A percentile compares a stretch with the other conserved stretches of the same genome.
phyloP scores from a whole-genome alignment of 202 grass and related monocot species.

The Elaeis oleifera region DNA sequence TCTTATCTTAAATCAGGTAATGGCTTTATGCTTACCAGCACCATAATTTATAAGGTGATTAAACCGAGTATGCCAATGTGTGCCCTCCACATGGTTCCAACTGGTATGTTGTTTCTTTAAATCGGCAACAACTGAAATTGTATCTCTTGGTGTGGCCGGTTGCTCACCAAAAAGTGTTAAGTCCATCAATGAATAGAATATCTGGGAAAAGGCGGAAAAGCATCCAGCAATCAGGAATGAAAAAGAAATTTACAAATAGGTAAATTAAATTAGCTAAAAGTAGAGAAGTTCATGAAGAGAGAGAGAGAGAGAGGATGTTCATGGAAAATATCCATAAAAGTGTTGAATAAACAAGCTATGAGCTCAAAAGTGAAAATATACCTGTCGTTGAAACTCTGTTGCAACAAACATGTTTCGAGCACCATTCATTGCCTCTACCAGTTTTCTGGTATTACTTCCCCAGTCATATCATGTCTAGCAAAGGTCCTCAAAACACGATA shows the following conservation, averaged over 20 bases:
- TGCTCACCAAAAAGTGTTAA: constrained; percentile 82
- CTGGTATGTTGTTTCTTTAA: constrained; percentile 73
- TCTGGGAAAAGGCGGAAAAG: constrained; percentile 29
- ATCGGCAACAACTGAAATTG: constrained; percentile 62
- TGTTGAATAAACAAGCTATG: too few species aligned
- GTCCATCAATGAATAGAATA: constrained; percentile 94
- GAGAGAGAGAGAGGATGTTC: too few species aligned
- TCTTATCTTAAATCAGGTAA: neutral
- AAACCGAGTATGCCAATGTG: constrained; percentile 78
- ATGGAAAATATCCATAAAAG: too few species aligned
- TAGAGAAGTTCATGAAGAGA: neutral
- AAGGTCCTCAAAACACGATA: constrained; percentile 83
- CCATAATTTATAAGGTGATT: constrained; percentile 88
- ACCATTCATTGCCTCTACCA: constrained; percentile 74
- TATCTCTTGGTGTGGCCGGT: constrained; percentile 47
- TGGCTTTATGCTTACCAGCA: constrained; percentile 43
- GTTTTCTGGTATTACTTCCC: constrained; percentile 74
- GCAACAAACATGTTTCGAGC: constrained; percentile 73
- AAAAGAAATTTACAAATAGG: too few species aligned
- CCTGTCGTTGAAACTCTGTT: constrained; percentile 87
- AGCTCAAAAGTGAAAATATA: constrained; percentile 3
- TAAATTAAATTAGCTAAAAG: neutral
- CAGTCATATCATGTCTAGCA: constrained; percentile 72
- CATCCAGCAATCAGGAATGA: constrained; percentile 3
- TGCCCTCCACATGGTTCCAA: constrained; percentile 72